Conservation (phyloP, 2,329 filamentous ascomycete species). For the Allantophomopsis lycopodina region DNA sequence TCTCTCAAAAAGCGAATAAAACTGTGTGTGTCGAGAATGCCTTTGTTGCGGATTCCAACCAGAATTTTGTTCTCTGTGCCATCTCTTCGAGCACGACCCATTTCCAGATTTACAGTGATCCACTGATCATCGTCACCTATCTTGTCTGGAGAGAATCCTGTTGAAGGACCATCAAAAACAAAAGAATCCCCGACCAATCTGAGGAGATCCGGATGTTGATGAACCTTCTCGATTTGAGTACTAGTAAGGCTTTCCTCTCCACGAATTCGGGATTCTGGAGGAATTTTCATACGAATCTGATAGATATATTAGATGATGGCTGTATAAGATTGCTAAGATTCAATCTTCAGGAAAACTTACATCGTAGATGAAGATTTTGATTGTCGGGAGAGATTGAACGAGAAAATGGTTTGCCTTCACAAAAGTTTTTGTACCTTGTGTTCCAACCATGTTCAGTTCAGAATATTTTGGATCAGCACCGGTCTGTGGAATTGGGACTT, state of each 20-base stretch:
- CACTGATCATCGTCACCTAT: too few species aligned
- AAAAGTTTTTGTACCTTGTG: background rate
- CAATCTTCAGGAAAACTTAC: too few species aligned
- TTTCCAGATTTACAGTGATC: too few species aligned
- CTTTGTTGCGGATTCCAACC: background rate
- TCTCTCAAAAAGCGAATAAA: background rate
- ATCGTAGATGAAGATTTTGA: too few species aligned
- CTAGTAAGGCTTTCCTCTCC: conserved; percentile 1
- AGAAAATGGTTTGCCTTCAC: conserved; percentile 1
- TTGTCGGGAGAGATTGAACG: conserved; percentile 1
- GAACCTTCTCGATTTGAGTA: background rate
- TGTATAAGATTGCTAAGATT: too few species aligned
- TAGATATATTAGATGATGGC: too few species aligned
- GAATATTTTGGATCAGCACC: background rate
- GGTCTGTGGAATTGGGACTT: background rate
- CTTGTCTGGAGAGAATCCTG: conserved; percentile 1
- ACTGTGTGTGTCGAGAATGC: background rate
- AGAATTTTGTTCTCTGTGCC: conserved; percentile 1
- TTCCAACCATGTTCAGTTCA: background rate
- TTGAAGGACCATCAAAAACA: conserved; percentile 2
- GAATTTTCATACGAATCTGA: background rate
- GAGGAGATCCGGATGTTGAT: background rate
- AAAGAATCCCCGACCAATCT: background rate
- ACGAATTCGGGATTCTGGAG: background rate
- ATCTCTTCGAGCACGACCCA: background rate